Evolutionary conservation across 2,329 filamentous ascomycete genomes (phyloP).

Genomic region (Metarhizium robertsii): DNA sequence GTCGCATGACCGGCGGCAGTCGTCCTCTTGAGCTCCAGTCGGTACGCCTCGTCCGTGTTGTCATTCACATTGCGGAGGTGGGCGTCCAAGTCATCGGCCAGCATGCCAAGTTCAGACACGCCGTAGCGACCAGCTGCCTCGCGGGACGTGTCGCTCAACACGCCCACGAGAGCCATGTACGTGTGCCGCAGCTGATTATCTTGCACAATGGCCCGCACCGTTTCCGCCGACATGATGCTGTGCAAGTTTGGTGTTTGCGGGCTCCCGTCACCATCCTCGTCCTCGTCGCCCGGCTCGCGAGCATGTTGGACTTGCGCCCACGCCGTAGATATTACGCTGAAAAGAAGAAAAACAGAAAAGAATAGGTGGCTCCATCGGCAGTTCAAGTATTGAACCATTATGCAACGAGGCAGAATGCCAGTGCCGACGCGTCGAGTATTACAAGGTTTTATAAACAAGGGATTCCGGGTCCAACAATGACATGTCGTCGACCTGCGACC

Average conservation of each 20-base stretch:
- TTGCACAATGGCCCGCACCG: background rate
- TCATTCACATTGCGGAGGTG: constrained; percentile 7
- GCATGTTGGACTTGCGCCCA: background rate
- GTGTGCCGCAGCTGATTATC: constrained; percentile 7
- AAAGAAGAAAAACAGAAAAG: background rate
- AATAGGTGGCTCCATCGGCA: background rate
- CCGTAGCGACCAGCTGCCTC: constrained; percentile 5
- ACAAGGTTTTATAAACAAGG: background rate
- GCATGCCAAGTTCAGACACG: constrained; percentile 4
- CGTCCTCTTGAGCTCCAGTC: constrained; percentile 3
- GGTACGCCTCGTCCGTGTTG: constrained; percentile 6
- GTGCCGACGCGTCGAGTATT: background rate
- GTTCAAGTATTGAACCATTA: background rate
- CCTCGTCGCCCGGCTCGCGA: background rate
- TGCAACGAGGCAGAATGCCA: background rate
- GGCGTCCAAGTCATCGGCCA: constrained; percentile 8
- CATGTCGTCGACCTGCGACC: background rate
- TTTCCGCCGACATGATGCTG: background rate
- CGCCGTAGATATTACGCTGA: background rate
- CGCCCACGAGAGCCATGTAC: constrained; percentile 9
- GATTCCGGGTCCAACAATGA: background rate
- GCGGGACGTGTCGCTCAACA: constrained; percentile 9
- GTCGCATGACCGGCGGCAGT: background rate
- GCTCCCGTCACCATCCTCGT: too few relatives aligned
- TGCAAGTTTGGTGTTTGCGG: background rate